Base-by-base conservation (phyloP, 139 green algal genomes). In the Deuterostichococcus epilithicus region DNA sequence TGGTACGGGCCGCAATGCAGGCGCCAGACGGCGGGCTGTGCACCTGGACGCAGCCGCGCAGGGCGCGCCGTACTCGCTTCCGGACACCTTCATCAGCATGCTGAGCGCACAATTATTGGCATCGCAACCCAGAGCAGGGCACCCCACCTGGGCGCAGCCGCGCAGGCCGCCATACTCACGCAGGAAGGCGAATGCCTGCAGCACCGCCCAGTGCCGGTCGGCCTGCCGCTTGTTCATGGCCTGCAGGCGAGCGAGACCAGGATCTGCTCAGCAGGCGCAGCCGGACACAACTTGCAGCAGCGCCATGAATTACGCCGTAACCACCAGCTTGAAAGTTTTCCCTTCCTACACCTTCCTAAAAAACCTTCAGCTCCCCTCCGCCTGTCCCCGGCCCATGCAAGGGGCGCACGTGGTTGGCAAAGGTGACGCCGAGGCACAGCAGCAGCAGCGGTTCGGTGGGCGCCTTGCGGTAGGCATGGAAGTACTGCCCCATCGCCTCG, bases 121-220 rank as follows among this genome's bases (percentile, higher is more conserved):
- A 70, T 42, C 25, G 26, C 30, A 45, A 63, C 22, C 3, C 37
- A 65, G 70, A 37, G 37, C 5, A 75, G 26, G 39, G 13, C 18
- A 36, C 13, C 8, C 33, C 42, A 79, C 74, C 38, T 79, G 74
- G 13, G 38, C 35, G 63, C 72, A 70, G 22, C 32, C 68, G 6
- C 80, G 35, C 59, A 75, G 58, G 33, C 35, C 33, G 42, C 75
- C 23, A 63, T 87, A 87, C 60, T 78, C 81, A 80, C 94, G 84
- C 68, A 97, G 73, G 76, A 95, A 91, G 3, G 93, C 89, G 82
- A 96, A 96, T 15, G 83, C 89, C 68, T 89, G 79, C 36, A 97
- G 78, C 23, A 95, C 80, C 3, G 84, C 81, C 1, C 63, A 63
- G 79, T 93, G 79, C 33, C 88, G 75, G 81, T 95, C 86, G 1